Conservation (phyloP, 176 grass and related monocot species). For the Guadua angustifolia region DNA sequence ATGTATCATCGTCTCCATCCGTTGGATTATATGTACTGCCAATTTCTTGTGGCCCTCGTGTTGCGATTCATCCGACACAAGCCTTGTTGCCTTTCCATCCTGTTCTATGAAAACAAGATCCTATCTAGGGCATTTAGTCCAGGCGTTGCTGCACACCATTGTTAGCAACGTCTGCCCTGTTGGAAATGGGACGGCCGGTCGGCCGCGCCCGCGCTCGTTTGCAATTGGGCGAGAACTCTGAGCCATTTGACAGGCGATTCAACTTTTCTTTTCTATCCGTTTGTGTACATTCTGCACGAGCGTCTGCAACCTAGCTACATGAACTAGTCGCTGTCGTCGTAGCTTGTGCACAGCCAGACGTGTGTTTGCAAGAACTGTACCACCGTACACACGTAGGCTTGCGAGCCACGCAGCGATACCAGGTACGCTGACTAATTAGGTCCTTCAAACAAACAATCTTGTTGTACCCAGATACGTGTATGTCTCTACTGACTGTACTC, state of each 20-base stretch:
- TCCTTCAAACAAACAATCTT: constrained; percentile 16
- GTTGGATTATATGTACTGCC: background rate
- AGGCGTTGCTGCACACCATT: constrained; percentile 7
- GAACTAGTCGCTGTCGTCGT: background rate
- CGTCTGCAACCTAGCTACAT: background rate
- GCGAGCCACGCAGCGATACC: constrained; percentile 7
- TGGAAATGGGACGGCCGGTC: background rate
- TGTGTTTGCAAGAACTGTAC: background rate
- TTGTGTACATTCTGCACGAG: background rate
- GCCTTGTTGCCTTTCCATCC: background rate
- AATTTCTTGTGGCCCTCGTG: background rate
- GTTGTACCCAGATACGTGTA: background rate
- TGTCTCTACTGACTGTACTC: background rate
- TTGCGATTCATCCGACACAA: background rate
- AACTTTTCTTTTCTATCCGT: background rate
- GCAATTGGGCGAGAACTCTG: background rate
- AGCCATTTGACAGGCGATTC: background rate
- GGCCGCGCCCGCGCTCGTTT: background rate
- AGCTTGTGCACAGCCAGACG: background rate
- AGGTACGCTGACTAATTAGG: constrained; percentile 5
- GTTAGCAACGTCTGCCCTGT: constrained; percentile 28
- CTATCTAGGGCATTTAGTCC: constrained; percentile 27
- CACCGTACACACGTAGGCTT: constrained; percentile 18
- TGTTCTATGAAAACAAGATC: constrained; percentile 8
- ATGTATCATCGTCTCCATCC: background rate